These are phyloP conservation scores for Bipolaris zeicola DNA, from an alignment of 2,329 filamentous ascomycete species.

Conservation along the genomic window DNA sequence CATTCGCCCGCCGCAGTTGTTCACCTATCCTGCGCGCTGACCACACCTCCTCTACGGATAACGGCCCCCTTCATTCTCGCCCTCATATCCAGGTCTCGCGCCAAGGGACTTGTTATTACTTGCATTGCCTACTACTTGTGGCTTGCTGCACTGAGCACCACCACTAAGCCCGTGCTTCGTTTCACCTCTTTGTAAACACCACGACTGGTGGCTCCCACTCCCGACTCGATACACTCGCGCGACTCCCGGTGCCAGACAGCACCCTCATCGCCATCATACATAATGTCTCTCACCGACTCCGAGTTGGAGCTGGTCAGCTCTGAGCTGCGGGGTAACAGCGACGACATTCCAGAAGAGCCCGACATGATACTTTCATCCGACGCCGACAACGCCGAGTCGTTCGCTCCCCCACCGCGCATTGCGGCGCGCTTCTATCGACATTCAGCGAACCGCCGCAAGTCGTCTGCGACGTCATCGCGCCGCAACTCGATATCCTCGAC, in stretches of 20 bases:
- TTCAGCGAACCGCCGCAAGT: constrained; percentile 70
- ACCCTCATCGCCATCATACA: constrained; percentile 7
- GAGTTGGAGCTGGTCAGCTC: constrained; percentile 40
- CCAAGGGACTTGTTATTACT: constrained; percentile 13
- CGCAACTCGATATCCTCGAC: constrained; percentile 80
- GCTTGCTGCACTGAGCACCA: constrained; percentile 25
- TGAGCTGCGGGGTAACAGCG: constrained; percentile 38
- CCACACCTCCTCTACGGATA: constrained; percentile 12
- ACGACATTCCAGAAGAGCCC: constrained; percentile 51
- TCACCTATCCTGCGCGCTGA: constrained; percentile 8
- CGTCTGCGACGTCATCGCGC: constrained; percentile 77
- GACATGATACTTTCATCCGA: constrained; percentile 50
- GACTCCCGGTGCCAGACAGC: constrained; percentile 15
- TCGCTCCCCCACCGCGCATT: constrained; percentile 75
- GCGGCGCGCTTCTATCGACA: constrained; percentile 76
- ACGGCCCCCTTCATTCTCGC: constrained; percentile 26
- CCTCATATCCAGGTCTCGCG: constrained; percentile 28
- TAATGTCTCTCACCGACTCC: constrained; percentile 43
- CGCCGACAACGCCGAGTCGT: constrained; percentile 49
- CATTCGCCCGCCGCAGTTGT: constrained; percentile 16
- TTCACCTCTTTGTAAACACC: constrained; percentile 29
- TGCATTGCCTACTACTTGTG: constrained; percentile 26
- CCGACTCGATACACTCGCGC: constrained; percentile 29
- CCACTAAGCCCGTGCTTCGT: constrained; percentile 38
- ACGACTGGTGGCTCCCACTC: constrained; percentile 6